Base-by-base conservation (phyloP, 2,329 filamentous ascomycete species). In the Helminthosporium solani region DNA sequence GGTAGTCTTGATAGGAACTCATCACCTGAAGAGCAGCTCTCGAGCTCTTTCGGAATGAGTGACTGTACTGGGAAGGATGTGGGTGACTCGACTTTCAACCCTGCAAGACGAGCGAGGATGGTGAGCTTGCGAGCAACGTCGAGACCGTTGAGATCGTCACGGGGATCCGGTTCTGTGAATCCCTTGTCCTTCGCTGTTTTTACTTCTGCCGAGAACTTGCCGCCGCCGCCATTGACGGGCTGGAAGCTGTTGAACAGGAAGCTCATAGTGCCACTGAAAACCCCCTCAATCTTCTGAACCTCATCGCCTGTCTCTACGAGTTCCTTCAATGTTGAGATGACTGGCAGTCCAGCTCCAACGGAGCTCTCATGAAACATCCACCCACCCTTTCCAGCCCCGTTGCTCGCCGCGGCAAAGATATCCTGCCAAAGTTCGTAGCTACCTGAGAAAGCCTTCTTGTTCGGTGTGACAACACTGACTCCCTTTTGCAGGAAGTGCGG, bases 241-340 rank as follows among this genome's bases (percentile, higher is more conserved):
- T 91, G 90, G 70, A 97, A 99, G 18, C 84, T 91, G 78, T 97
- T 97, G 83, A 99, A 97, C 33, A 99, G 79, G 79, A 96, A 99
- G 31, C 88, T 95, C 84, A 99, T 92, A 44, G 94, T 99, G 54
- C 94, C 94, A 51, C 89, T 95, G 75, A 99, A 97, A 41, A 99
- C 91, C 56, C 94, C 94, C 74, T 97, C 92, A 58, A 99, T 95
- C 74, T 86, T 91, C 44, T 82, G 90, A 4, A 99, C 86, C 67
- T 89, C 80, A 67, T 99, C 94, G 33, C 94, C 94, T 1, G 94
- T 99, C 53, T 91, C 87, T 19, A 96, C 82, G n/a, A 99, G 80
- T 62, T 99, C 94, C 66, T 90, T 91, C 54, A 99, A 76, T 0
- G 94, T 96, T 33, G 89, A 95, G 60, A 99, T 87, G 49, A 97